Conservation (phyloP, 1,284 basidiomycete genomes). For the Filobasidium uniguttulatum region DNA sequence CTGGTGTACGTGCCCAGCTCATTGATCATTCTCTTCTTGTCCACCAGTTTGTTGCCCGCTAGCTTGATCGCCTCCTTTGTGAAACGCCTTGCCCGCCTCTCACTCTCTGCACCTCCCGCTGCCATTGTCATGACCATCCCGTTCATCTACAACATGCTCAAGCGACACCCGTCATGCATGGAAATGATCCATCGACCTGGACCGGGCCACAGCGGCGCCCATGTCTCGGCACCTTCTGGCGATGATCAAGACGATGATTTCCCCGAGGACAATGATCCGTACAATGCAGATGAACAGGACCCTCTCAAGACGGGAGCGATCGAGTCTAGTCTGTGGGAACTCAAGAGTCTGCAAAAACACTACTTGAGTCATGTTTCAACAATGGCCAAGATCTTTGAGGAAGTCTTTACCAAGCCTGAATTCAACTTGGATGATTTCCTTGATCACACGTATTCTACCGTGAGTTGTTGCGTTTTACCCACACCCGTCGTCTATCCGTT, state of each 20-base stretch:
- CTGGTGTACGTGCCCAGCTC: no score
- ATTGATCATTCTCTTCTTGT: background rate
- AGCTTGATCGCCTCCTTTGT: conserved; percentile 84
- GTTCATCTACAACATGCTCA: conserved; percentile 89
- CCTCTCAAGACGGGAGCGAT: conserved; percentile 68
- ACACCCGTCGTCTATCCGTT: background rate
- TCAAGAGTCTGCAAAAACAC: conserved; percentile 64
- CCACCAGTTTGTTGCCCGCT: conserved; percentile 63
- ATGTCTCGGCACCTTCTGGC: conserved; percentile 12
- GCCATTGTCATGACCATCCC: conserved; percentile 83
- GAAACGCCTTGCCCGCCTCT: conserved; percentile 75
- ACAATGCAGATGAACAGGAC: conserved; percentile 51
- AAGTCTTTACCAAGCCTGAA: conserved; percentile 81
- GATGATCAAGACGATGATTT: conserved; percentile 34
- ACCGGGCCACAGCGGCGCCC: background rate
- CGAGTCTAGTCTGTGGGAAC: conserved; percentile 82
- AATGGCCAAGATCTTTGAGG: conserved; percentile 69
- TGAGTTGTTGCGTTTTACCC: conserved; percentile 40
- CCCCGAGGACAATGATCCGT: conserved; percentile 49
- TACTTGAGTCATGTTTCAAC: conserved; percentile 76
- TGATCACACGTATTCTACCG: conserved; percentile 87
- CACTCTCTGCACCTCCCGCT: conserved; percentile 72
- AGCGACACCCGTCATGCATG: conserved; percentile 83
- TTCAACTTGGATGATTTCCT: conserved; percentile 93
- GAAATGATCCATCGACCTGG: conserved; percentile 66